A percentile compares a stretch with the other conserved stretches of the same genome.
Conservation (phyloP, 768 basidiomycete species). For the Podaxis carcinomalis region DNA sequence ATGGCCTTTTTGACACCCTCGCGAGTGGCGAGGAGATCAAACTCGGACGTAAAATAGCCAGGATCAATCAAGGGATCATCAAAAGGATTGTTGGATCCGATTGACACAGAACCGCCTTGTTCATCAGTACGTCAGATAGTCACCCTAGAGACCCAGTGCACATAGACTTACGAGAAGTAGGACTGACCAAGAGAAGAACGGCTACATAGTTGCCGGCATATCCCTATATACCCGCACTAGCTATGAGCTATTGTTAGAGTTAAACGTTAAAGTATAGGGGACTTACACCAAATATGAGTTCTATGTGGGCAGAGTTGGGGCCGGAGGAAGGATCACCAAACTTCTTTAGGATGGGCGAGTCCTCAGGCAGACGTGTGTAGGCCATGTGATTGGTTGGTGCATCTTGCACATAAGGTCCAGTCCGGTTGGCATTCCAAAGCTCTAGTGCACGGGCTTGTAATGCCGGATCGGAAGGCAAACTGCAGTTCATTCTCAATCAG, state of each 20-base stretch:
- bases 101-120: conserved; percentile 18
- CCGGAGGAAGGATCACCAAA: conserved; percentile 12
- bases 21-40: conserved; percentile 14
- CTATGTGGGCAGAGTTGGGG: conserved; percentile 11
- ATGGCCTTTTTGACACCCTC: conserved; percentile 16
- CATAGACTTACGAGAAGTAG: conserved; percentile 20
- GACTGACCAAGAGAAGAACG: conserved; percentile 20
- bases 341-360: neutral
- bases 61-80: conserved; percentile 19
- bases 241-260: neutral
- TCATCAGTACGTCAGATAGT: neutral
- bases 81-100: conserved; percentile 21
- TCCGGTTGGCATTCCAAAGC: conserved; percentile 12
- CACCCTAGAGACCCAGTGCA: neutral
- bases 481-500: neutral
- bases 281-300: conserved; percentile 5
- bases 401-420: conserved; percentile 2
- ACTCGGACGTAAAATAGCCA: conserved; percentile 8
- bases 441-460: conserved; percentile 7
- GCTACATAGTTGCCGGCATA: conserved; percentile 18
- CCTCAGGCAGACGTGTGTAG: conserved; percentile 7
- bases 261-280: neutral
- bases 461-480: neutral
- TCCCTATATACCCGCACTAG: neutral
- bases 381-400: conserved; percentile 1